Base-by-base conservation (phyloP, 805 yeast species). In the Cyberlindnera saturnus region DNA sequence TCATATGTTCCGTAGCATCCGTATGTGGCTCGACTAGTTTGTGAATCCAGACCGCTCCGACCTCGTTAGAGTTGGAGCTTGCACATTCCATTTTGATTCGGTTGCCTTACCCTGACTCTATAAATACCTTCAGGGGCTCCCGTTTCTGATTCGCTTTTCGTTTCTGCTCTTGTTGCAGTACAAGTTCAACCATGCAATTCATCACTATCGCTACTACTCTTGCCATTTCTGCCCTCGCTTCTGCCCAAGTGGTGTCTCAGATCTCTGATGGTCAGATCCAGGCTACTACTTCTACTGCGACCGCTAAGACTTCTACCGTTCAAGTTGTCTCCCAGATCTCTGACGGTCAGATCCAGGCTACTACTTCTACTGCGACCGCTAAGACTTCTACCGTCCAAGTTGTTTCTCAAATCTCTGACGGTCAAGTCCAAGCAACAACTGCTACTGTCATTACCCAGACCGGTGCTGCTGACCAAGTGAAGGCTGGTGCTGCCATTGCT, bases 381-480 rank as follows among this genome's bases (percentile, higher is more conserved):
- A 60, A 71, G 37, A 66, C 66, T 45, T 69, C 74, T 40, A 72
- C 74, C 36, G 74, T 71, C 39, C 70, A 63, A 70, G 36, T 41
- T 43, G 66, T 78, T 40, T 66, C 78, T 49, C 79, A 73, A 60
- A 74, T 74, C 43, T 66, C 67, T 51, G 78, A 72, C 49, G 81
- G 81, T 52, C 81, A 76, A 40, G 26, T 45, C 39, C 49, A 46
- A 40, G 45, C 46, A 45, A 67, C 54, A 30, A 39, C 53, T 37
- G 48, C 51, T 9, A 29, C 49, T 32, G 72, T 71, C 47, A 71
- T 36, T 37, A 28, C 38, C 16, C 53, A 51, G 46, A 40, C 57
- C 13, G 54, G 42, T 43, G 55, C 45, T 43, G 57, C 47, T 43
- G 53, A 49, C 42, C 43, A 45, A 32, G 38, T 52, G 28, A 41